Conservation (phyloP, 2,329 filamentous ascomycete species). For the Penicillium glabrum region DNA sequence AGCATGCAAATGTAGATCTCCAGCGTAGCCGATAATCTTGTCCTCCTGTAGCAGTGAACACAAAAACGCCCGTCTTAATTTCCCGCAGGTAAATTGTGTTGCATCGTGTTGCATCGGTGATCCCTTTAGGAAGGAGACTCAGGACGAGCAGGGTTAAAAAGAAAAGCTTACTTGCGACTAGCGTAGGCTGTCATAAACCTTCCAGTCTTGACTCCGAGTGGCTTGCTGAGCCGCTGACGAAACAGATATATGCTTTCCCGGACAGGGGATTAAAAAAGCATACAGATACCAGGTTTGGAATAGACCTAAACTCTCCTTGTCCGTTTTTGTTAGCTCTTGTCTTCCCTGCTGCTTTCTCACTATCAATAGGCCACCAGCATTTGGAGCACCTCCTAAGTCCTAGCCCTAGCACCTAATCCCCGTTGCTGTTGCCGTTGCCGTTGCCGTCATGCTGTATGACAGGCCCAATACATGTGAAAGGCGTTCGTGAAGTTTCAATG, state of each 20-base stretch:
- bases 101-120: slow-evolving; percentile 24
- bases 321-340: not conserved
- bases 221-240: not conserved
- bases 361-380: slow-evolving; percentile 15
- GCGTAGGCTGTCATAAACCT: not conserved
- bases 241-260: not conserved
- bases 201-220: not conserved
- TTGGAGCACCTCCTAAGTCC: not conserved
- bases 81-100: slow-evolving; percentile 23
- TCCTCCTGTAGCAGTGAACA: slow-evolving; percentile 1
- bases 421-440: not conserved
- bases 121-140: slow-evolving; percentile 20
- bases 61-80: slow-evolving; percentile 10
- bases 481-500: slow-evolving; percentile 16
- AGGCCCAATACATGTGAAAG: slow-evolving; percentile 19
- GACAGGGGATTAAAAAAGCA: not conserved
- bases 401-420: not conserved
- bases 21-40: not conserved
- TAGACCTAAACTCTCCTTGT: not conserved
- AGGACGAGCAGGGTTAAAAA: not conserved
- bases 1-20: slow-evolving; percentile 20
- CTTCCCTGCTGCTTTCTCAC: not conserved
- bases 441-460: slow-evolving; percentile 13
- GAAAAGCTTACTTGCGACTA: not conserved
- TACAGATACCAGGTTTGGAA: not conserved